Conservation (phyloP, 106 monocot species). For the Dendrobium nobile region DNA sequence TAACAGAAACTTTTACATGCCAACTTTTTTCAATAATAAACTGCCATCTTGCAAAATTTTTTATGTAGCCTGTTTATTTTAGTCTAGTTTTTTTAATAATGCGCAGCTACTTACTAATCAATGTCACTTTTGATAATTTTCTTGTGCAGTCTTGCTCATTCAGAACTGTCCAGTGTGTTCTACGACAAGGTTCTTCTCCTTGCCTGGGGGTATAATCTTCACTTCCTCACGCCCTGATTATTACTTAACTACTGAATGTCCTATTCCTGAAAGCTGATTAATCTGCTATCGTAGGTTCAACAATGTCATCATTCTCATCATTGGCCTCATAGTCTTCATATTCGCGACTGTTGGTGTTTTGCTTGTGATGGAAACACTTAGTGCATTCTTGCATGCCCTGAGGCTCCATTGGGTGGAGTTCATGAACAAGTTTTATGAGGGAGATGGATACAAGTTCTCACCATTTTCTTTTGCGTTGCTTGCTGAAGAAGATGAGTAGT, state of each 20-base stretch:
- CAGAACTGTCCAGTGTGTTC: constrained; percentile 85
- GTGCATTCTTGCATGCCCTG: constrained; percentile 93
- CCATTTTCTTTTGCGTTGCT: constrained; percentile 75
- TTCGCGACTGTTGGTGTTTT: constrained; percentile 84
- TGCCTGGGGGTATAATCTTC: constrained; percentile 73
- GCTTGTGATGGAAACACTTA: constrained; percentile 95
- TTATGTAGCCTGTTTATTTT: no score
- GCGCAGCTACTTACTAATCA: no score
- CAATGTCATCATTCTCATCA: constrained; percentile 59
- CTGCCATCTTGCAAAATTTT: no score
- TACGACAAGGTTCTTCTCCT: constrained; percentile 94
- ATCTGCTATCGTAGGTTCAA: constrained; percentile 43
- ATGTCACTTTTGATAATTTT: not conserved
- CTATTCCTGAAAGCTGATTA: not conserved
- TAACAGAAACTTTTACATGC: no score
- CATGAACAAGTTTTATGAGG: constrained; percentile 96
- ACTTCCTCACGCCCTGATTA: not conserved
- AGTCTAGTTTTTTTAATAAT: no score
- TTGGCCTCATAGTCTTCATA: constrained; percentile 72
- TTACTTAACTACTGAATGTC: not conserved
- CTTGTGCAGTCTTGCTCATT: constrained; percentile 84
- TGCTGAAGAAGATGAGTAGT: constrained; percentile 55
- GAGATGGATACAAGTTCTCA: constrained; percentile 92
- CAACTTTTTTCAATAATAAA: no score
- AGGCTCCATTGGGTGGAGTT: constrained; percentile 99